Conservation (phyloP, 495 filamentous ascomycete species). For the Tuber microsphaerosporum region DNA sequence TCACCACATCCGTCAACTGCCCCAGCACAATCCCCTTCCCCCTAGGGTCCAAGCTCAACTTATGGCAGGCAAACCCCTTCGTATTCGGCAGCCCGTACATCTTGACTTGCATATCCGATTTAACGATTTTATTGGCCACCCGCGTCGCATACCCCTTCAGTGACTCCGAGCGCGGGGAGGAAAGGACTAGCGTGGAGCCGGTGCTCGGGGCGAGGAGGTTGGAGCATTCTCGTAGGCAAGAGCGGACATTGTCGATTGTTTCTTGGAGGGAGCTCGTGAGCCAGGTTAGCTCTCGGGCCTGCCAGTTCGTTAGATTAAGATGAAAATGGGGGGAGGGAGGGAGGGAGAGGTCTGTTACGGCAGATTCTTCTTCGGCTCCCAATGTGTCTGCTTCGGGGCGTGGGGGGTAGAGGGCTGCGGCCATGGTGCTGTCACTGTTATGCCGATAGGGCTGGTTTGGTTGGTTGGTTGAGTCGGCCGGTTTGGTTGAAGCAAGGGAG, state of each 20-base stretch:
- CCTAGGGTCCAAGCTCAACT: slow-evolving; percentile 17
- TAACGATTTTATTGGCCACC: slow-evolving; percentile 66
- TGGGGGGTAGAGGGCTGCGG: slow-evolving; percentile 27
- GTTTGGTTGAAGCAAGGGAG: neutral
- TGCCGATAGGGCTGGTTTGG: neutral
- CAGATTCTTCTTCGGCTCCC: slow-evolving; percentile 32
- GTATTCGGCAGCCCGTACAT: slow-evolving; percentile 25
- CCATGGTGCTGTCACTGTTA: slow-evolving; percentile 13
- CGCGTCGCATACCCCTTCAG: slow-evolving; percentile 88
- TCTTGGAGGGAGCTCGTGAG: slow-evolving; percentile 71
- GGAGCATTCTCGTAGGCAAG: slow-evolving; percentile 81
- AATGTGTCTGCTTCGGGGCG: slow-evolving; percentile 20
- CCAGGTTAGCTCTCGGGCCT: slow-evolving; percentile 69
- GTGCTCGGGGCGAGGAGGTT: slow-evolving; percentile 62
- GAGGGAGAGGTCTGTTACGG: slow-evolving; percentile 16
- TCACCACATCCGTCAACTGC: slow-evolving; percentile 36
- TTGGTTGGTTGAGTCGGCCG: neutral
- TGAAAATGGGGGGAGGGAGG: neutral
- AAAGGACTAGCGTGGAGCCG: slow-evolving; percentile 77
- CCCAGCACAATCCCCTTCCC: slow-evolving; percentile 26
- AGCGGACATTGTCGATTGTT: slow-evolving; percentile 67
- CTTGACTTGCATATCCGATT: slow-evolving; percentile 49
- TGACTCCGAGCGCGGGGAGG: slow-evolving; percentile 75
- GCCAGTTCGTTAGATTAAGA: neutral
- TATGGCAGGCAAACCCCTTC: slow-evolving; percentile 19